Base-by-base conservation (phyloP, 2,329 filamentous ascomycete species). In the Colletotrichum melonis region DNA sequence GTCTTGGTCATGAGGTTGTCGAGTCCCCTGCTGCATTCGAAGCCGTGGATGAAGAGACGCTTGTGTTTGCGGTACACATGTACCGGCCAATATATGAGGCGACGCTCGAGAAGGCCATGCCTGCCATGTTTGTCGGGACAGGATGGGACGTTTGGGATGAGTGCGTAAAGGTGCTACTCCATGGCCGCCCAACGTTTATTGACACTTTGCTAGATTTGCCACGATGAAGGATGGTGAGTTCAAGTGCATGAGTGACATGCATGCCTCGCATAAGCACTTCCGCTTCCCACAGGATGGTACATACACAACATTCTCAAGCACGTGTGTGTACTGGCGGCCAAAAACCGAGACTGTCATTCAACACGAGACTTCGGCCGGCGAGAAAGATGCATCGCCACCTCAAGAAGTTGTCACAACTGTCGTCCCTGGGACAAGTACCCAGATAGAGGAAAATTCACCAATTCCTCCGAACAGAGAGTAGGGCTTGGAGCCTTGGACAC, bases 51-150 rank as follows among this genome's bases (percentile, higher is more conserved):
- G 60, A 78, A 0, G 77, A 81, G 0, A 87, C 89, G 0, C 78
- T 94, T 1, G 83, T 92, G 2, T 94, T 89, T 75, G 91, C 89
- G 1, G 85, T 93, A 0, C 92, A 93, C 63, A 85, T 91, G 71
- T 90, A 91, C 69, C 84, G 82, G 26, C 84, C 81, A 49, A 85
- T 88, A 54, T 93, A 90, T 63, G 82, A 87, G 26, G 79, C 84
- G 6, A 85, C 90, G 0, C 80, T 94, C 2, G 76, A 82, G 2
- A 78, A 80, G 0, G 75, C 80, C 0, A 76, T 85, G 1, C 91
- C 92, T 0, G 85, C 82, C 0, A 77, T 92, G 2, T 89, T 91
- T 14, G 84, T 93, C 16, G 92, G 91, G 0, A 92, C 88, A 0
- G 82, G 84, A 0, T 86, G 85, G 78, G 81, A 85, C 9, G 82